These are phyloP conservation scores for Urochloa ruziziensis DNA, from an alignment of 176 grass and related monocot genomes.

Conservation along the genomic window DNA sequence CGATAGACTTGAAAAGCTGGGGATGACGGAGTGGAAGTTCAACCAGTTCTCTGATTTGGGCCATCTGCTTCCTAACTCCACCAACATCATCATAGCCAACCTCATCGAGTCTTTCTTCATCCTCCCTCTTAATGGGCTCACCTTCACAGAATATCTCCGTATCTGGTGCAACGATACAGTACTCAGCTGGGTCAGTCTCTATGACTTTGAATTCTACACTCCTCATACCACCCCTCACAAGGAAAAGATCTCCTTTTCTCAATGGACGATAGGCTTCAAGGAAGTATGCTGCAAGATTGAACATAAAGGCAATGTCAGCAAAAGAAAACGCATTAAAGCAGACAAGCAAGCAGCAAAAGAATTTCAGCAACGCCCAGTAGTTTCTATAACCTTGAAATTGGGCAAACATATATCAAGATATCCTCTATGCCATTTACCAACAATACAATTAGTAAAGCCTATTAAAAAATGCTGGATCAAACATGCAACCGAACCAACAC, in stretches of 20 bases:
- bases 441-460: background rate
- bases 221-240: constrained; percentile 78
- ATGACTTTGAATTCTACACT: constrained; percentile 90
- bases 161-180: constrained; percentile 82
- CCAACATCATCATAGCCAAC: constrained; percentile 91
- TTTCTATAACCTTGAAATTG: background rate
- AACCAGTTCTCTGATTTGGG: constrained; percentile 73
- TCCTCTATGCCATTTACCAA: background rate
- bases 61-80: constrained; percentile 88
- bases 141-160: constrained; percentile 89
- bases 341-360: background rate
- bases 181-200: constrained; percentile 77
- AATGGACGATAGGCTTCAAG: constrained; percentile 77
- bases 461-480: background rate
- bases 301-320: constrained; percentile 1
- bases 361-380: background rate
- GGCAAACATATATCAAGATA: background rate
- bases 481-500: background rate
- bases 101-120: constrained; percentile 76
- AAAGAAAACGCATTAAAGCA: background rate
- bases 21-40: constrained; percentile 63
- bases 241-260: constrained; percentile 83
- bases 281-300: constrained; percentile 64
- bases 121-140: constrained; percentile 83
- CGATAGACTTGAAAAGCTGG: constrained; percentile 62